Conservation (phyloP, 23 red algal species). For the Gracilariopsis chorda region DNA sequence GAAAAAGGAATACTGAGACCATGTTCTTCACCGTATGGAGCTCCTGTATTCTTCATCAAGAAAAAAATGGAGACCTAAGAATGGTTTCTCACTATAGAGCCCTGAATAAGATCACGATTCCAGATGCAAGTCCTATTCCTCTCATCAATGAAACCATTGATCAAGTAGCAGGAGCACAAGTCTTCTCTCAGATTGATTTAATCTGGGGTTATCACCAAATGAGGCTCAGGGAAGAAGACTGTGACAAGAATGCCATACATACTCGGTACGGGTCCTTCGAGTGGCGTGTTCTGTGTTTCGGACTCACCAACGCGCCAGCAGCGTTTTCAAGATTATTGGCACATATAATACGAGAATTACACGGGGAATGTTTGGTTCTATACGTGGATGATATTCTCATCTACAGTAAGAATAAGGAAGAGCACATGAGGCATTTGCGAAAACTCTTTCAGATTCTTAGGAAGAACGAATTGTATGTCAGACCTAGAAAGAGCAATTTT, state of each 20-base stretch:
- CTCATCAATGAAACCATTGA: background rate
- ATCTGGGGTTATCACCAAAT: conserved; percentile 6
- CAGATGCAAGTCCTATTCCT: background rate
- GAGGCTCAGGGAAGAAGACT: background rate
- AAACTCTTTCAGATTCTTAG: background rate
- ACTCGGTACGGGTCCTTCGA: background rate
- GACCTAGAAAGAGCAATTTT: background rate
- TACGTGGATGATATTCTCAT: background rate
- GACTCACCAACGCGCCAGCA: background rate
- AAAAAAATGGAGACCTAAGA: background rate
- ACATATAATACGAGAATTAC: background rate
- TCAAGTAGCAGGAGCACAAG: background rate
- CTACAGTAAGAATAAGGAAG: background rate
- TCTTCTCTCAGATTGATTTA: conserved; percentile 12
- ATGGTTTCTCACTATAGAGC: background rate
- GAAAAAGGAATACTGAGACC: background rate
- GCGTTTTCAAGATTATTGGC: background rate
- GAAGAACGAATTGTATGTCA: conserved; percentile 8
- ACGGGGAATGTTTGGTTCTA: background rate
- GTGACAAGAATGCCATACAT: background rate
- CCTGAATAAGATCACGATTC: conserved; percentile 14
- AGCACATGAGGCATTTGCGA: background rate
- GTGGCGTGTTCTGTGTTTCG: background rate
- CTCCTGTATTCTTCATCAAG: background rate
- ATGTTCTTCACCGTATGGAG: background rate